A percentile compares a stretch with the other conserved stretches of the same genome.
Conservation (phyloP, 2,329 filamentous ascomycete species). For the Fusarium mangiferae region DNA sequence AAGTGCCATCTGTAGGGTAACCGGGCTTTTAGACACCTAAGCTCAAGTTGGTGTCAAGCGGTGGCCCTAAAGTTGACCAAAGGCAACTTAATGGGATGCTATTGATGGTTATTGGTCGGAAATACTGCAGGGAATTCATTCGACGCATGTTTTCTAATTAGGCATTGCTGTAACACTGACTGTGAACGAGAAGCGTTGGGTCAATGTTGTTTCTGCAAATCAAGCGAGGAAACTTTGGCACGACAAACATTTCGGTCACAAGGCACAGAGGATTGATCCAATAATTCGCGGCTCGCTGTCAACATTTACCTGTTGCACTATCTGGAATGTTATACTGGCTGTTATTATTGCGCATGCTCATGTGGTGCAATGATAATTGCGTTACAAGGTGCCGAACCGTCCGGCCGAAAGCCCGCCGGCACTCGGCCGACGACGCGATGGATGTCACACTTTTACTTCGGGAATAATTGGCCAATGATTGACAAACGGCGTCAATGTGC, state of each 20-base stretch:
- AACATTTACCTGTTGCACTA: accelerated
- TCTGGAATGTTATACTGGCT: neutral
- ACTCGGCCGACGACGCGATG: neutral
- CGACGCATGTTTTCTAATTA: accelerated
- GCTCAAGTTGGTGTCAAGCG: accelerated
- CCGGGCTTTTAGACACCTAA: neutral
- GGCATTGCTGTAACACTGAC: accelerated
- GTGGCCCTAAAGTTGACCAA: too few relatives aligned
- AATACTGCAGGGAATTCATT: accelerated
- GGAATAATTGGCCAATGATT: neutral
- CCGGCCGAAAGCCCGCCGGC: neutral
- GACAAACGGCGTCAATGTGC: neutral
- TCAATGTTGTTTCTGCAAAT: accelerated
- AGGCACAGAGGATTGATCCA: too few relatives aligned
- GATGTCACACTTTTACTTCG: neutral
- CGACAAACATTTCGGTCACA: neutral
- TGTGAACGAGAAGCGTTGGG: accelerated
- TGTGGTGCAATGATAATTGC: neutral
- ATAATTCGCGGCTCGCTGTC: accelerated
- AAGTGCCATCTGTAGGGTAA: neutral
- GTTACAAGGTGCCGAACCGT: neutral
- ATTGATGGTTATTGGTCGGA: too few relatives aligned
- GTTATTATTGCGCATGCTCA: neutral
- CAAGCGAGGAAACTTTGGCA: too few relatives aligned
- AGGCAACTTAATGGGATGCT: neutral